Evolutionary conservation across 169 alveolate species (phyloP).

Genomic region (Plasmodium falciparum): DNA sequence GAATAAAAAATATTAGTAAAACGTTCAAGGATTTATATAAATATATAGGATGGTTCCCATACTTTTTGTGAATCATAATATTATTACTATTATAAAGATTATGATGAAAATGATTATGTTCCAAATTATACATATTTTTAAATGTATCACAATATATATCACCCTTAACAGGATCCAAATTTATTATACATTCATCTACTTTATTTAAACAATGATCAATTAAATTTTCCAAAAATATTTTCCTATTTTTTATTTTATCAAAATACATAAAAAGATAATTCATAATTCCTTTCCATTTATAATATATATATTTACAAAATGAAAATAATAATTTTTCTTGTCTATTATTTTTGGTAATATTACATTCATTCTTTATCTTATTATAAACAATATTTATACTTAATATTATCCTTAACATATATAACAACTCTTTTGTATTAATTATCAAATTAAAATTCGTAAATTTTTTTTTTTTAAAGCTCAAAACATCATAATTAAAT

Average conservation of each 20-base stretch:
- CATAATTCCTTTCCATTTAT: conserved; percentile 10
- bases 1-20: conserved; percentile 20
- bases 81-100: no score
- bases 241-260: conserved; percentile 8
- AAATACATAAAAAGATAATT: conserved; percentile 39
- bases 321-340: neutral
- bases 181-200: neutral
- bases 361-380: neutral
- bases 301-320: conserved; percentile 6
- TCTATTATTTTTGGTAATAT: neutral
- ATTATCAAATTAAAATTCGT: no score
- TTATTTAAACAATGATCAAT: conserved; percentile 9
- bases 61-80: neutral
- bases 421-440: neutral
- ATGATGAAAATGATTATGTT: neutral
- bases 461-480: no score
- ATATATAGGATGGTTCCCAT: neutral
- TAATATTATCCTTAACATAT: conserved; percentile 10
- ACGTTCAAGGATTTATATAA: neutral
- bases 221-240: conserved; percentile 13
- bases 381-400: conserved; percentile 14
- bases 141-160: neutral
- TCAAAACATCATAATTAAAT: no score
- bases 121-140: neutral
- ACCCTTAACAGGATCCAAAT: neutral